Evolutionary conservation across 2,329 filamentous ascomycete species (phyloP).

Genomic region (Talaromyces sp.): DNA sequence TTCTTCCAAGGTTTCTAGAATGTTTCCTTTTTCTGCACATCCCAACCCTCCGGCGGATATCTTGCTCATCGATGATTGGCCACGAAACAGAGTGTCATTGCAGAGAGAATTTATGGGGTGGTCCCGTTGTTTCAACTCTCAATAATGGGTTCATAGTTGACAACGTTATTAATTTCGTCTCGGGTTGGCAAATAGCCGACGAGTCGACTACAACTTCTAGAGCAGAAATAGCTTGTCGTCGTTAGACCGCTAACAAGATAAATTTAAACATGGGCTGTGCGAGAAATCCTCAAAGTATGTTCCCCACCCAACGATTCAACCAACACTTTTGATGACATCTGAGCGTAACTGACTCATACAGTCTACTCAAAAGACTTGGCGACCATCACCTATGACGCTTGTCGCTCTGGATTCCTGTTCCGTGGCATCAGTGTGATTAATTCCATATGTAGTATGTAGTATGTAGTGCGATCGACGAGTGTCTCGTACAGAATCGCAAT

Average conservation of each 20-base stretch:
- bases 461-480: background rate
- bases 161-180: background rate
- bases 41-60: background rate
- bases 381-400: background rate
- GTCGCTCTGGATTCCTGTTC: background rate
- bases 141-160: background rate
- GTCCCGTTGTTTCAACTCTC: background rate
- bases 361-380: background rate
- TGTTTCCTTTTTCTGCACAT: background rate
- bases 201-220: background rate
- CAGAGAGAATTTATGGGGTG: background rate
- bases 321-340: background rate
- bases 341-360: background rate
- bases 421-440: background rate
- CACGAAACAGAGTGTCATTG: background rate
- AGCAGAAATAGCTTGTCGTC: background rate
- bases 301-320: background rate
- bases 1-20: background rate
- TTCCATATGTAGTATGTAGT: background rate
- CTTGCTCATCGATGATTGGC: background rate
- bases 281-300: background rate
- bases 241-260: background rate
- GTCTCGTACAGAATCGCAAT: background rate
- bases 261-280: constrained; percentile 5
- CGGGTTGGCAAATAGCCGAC: background rate